These are phyloP conservation scores for Sporobolomyces pararoseus DNA, from an alignment of 768 basidiomycete genomes.

Conservation along the genomic window DNA sequence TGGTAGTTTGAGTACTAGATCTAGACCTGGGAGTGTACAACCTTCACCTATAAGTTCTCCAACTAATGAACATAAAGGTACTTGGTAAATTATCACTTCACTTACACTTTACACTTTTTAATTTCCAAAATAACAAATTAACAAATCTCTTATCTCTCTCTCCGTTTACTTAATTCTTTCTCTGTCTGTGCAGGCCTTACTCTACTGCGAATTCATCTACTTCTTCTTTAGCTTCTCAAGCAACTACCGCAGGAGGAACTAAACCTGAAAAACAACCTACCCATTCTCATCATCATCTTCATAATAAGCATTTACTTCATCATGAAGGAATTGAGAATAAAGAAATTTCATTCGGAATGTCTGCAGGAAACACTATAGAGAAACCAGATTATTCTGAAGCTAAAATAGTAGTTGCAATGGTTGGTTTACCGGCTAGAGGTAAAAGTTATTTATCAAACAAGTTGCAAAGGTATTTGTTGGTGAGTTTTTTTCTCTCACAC, in stretches of 20 bases:
- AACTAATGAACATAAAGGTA: constrained; percentile 29
- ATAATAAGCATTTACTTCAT: no score
- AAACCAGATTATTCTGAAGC: constrained; percentile 98
- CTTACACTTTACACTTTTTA: no score
- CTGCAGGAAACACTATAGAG: constrained; percentile 54
- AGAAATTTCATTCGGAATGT: constrained; percentile 35
- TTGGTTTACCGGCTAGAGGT: constrained; percentile 93
- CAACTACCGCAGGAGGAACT: constrained; percentile 25
- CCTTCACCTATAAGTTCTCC: constrained; percentile 14
- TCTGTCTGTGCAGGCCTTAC: constrained; percentile 35
- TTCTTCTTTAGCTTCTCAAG: constrained; percentile 9
- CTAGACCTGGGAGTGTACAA: neutral
- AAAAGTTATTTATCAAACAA: constrained; percentile 99
- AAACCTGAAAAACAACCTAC: neutral
- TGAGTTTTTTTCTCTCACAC: constrained; percentile 48
- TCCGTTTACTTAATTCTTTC: no score
- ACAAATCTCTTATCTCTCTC: no score
- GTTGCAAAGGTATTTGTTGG: constrained; percentile 90
- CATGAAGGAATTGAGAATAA: constrained; percentile 19
- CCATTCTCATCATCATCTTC: neutral
- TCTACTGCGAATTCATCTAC: constrained; percentile 41
- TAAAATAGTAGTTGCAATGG: constrained; percentile 98
- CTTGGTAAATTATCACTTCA: constrained; percentile 15
- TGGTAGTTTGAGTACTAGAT: neutral
- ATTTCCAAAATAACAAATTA: no score